These are phyloP conservation scores for Ceratobasidium sp. DNA, from an alignment of 1,284 basidiomycete genomes.

Conservation along the genomic window DNA sequence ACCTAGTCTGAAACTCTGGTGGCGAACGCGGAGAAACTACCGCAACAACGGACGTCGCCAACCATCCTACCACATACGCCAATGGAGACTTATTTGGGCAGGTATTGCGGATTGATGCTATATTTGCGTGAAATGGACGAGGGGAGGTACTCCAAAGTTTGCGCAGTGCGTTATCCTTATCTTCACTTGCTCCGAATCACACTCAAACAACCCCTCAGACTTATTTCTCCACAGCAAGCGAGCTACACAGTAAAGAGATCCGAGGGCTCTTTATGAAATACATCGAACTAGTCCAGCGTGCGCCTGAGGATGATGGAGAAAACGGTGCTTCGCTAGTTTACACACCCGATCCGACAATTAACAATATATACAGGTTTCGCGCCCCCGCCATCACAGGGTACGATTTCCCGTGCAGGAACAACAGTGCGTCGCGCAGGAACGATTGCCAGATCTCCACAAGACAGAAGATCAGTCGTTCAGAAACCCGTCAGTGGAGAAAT, in stretches of 20 bases:
- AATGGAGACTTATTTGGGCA: slow-evolving; percentile 86
- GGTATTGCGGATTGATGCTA: slow-evolving; percentile 91
- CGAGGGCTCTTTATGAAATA: slow-evolving; percentile 76
- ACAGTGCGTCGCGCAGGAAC: slow-evolving; percentile 81
- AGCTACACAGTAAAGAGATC: slow-evolving; percentile 84
- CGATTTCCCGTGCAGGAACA: slow-evolving; percentile 60
- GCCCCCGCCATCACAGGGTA: slow-evolving; percentile 61
- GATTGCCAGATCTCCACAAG: slow-evolving; percentile 77
- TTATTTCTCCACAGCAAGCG: slow-evolving; percentile 88
- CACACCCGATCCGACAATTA: slow-evolving; percentile 36
- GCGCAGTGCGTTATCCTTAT: slow-evolving; percentile 72
- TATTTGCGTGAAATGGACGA: slow-evolving; percentile 98
- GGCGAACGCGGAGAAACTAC: slow-evolving; percentile 54
- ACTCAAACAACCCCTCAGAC: slow-evolving; percentile 65
- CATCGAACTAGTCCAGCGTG: slow-evolving; percentile 73
- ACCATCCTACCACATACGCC: slow-evolving; percentile 71
- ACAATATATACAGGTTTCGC: slow-evolving; percentile 58
- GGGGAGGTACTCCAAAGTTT: slow-evolving; percentile 83
- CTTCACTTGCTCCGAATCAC: neutral
- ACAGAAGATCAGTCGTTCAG: slow-evolving; percentile 63
- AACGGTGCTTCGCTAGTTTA: slow-evolving; percentile 66
- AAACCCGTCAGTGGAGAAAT: slow-evolving; percentile 68
- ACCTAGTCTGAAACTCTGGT: slow-evolving; percentile 58
- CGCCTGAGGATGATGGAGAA: slow-evolving; percentile 77
- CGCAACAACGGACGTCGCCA: slow-evolving; percentile 44